Base-by-base conservation (phyloP, 1,284 basidiomycete genomes). In the Microbotryum violaceum region DNA sequence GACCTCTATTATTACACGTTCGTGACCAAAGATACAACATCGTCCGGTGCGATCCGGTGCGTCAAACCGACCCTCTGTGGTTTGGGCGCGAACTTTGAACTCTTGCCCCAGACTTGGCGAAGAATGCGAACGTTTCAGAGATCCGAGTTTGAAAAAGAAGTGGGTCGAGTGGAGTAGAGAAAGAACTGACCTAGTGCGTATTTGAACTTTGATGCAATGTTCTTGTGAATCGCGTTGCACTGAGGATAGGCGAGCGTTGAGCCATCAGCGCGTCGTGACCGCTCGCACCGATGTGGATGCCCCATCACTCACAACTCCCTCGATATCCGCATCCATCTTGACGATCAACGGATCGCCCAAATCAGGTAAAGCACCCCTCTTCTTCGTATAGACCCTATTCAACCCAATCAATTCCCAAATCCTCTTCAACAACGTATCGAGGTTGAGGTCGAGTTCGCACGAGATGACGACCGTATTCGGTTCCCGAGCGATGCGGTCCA, bases 381-480 rank as follows among this genome's bases (percentile, higher is more conserved):
- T 93, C 78, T 97, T 97, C 2, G 93, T 97, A 77, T 97, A 97
- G 58, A 97, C 33, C 21, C 61, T 37, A 53, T 62, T 61, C 46
- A 62, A 56, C 6, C 55, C 58, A 49, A 70, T 62, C 33, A 72
- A 70, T 54, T 87, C 86, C 93, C 94, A 97, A 66, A 97, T 89
- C 48, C 85, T 81, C 65, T 91, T 91, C 63, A 93, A 82, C 37
- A 97, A 81, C 74, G 89, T 88, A 73, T 91, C 87, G 61, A 97
- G 74, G 88, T 96, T 92, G 58, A 97, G 80, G 71, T 86, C 86
- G 79, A 91, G 82, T 76, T 97, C 91, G 75, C 92, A 96, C 72
- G 88, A 91, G 74, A 97, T 97, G 54, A 97, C 93, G 45, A 93
- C 83, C 0, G 88, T 88, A 72, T 91, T 82, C n/a, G 88, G 86